Conservation (phyloP, 2,329 filamentous ascomycete species). For the Fusarium cicatricum region DNA sequence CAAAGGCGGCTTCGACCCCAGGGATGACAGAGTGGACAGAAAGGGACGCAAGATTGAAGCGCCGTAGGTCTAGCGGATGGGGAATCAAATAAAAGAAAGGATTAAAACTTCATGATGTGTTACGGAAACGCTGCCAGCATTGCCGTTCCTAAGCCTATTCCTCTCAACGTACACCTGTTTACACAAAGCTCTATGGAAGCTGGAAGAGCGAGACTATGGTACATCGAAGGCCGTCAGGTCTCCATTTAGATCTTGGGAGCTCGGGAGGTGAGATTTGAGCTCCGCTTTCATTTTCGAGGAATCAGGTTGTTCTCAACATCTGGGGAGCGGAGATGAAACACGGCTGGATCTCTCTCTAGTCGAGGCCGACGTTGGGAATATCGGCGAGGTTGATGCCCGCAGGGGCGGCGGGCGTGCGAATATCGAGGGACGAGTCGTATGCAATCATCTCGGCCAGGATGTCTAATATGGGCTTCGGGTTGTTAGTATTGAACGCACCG, state of each 20-base stretch:
- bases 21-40: conserved; percentile 85
- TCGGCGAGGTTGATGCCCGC: conserved; percentile 55
- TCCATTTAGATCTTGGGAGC: conserved; percentile 37
- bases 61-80: conserved; percentile 20
- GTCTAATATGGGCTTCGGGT: conserved; percentile 83
- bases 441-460: conserved; percentile 98
- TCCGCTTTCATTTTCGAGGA: conserved; percentile 23
- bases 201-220: conserved; percentile 52
- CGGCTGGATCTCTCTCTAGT: conserved; percentile 50
- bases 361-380: conserved; percentile 62
- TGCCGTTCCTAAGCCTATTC: conserved; percentile 45
- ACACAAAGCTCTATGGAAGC: conserved; percentile 53
- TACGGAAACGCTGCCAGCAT: conserved; percentile 45
- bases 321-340: conserved; percentile 34
- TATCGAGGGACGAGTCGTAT: conserved; percentile 77
- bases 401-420: conserved; percentile 54
- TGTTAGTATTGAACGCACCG: conserved; percentile 28
- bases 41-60: conserved; percentile 76
- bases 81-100: conserved; percentile 19
- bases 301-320: conserved; percentile 32
- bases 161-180: conserved; percentile 50
- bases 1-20: conserved; percentile 91
- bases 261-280: conserved; percentile 13
- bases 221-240: conserved; percentile 48
- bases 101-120: conserved; percentile 41